These are phyloP conservation scores for Nothophoma quercina DNA, from an alignment of 2,329 filamentous ascomycete species.

Conservation along the genomic window DNA sequence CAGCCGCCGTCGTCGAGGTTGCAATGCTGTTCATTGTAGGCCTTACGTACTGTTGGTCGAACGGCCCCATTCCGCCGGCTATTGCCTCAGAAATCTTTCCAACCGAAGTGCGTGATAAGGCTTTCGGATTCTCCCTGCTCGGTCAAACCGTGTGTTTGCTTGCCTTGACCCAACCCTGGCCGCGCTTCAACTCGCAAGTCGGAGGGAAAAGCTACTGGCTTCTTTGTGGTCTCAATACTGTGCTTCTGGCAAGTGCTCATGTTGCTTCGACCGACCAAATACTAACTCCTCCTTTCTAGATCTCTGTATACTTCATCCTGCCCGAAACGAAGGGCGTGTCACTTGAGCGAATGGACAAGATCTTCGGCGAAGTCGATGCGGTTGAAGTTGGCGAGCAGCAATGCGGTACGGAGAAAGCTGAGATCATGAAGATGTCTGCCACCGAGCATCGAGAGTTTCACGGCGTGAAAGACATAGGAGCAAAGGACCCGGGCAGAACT, in stretches of 20 bases:
- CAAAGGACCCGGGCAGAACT: too few relatives aligned
- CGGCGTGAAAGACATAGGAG: neutral
- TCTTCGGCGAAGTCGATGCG: slow-evolving; percentile 25
- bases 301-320: slow-evolving; percentile 29
- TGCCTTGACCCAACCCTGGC: slow-evolving; percentile 13
- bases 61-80: slow-evolving; percentile 13
- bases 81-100: slow-evolving; percentile 16
- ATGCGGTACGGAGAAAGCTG: neutral
- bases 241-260: slow-evolving; percentile 3
- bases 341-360: slow-evolving; percentile 37
- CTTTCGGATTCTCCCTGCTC: slow-evolving; percentile 13
- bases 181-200: slow-evolving; percentile 8
- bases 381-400: slow-evolving; percentile 6
- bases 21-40: slow-evolving; percentile 16
- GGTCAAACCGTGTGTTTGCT: slow-evolving; percentile 10
- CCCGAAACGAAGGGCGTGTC: slow-evolving; percentile 37
- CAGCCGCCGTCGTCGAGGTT: slow-evolving; percentile 6
- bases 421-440: neutral
- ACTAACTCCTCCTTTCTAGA: neutral
- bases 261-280: neutral
- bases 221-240: slow-evolving; percentile 5
- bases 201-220: slow-evolving; percentile 16
- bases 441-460: neutral
- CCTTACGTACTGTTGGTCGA: slow-evolving; percentile 14
- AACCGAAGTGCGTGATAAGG: slow-evolving; percentile 10